Evolutionary conservation across 2,329 filamentous ascomycete species (phyloP), one percentile per base, ranked within the genome.

Genomic region (Claviceps lovelessii): DNA sequence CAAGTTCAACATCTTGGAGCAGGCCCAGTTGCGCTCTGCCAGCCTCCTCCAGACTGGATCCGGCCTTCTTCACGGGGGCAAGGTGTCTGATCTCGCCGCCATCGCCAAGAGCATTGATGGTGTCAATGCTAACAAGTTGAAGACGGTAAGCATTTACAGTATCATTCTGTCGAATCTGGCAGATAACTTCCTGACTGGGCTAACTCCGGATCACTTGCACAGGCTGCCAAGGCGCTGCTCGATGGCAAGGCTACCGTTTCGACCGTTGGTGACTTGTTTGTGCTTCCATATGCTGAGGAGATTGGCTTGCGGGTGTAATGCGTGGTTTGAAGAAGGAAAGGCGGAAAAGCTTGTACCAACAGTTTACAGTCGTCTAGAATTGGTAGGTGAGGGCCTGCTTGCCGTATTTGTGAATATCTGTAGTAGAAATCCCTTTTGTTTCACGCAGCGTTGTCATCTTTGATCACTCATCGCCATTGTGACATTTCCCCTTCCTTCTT

Each of bases 271-370:
- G 93, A 98, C 70, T 80, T 98, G 64, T 86, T 88, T 72, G 80
- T 85, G 65, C 83, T 98, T 68, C 93, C 93, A 56, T 98, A 85
- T 69, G 93, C 90, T 61, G 88, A 90, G 74, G 93, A 98, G 69
- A 78, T 98, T 70, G 94, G 91, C 64, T 81, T 98, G 68, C 88
- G 85, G 71, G 89, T 95, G 80, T 98, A 94, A 81, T 81, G 60
- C 57, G 62, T 57, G 58, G 58, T 62, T 59, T 58, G 61, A 61
- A 58, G 62, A 62, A 61, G 35, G 47, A 55, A 57, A 52, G 28
- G 55, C 49, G 53, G 44, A 64, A 67, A 64, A 68, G 62, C 66
- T 66, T 73, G 71, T 73, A 73, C 62, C 69, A 73, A 72, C 67
- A 73, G 65, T 70, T 53, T 42, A 52, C 61, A 65, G 63, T 68